These are phyloP conservation scores for Circinella umbellata DNA, from an alignment of 371 early-diverging fungal genomes.

Conservation along the genomic window DNA sequence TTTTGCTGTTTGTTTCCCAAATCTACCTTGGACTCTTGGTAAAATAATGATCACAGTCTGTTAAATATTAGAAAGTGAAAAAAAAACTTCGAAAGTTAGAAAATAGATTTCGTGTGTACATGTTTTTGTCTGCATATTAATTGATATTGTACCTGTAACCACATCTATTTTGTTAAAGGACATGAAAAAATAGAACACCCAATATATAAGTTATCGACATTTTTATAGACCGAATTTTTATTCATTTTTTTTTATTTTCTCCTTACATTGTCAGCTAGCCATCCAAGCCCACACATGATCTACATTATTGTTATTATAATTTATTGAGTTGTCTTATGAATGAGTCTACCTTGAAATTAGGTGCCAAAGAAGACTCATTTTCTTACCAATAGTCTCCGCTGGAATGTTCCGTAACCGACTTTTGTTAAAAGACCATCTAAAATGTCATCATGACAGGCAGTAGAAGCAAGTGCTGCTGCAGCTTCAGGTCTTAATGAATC, in stretches of 20 bases:
- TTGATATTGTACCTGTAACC: slow-evolving; percentile 60
- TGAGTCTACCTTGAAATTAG: too few relatives aligned
- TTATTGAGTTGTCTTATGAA: too few relatives aligned
- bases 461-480: not conserved
- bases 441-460: slow-evolving; percentile 31
- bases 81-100: slow-evolving; percentile 2
- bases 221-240: not conserved
- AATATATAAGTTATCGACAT: slow-evolving; percentile 2
- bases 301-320: slow-evolving; percentile 16
- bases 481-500: slow-evolving; percentile 4
- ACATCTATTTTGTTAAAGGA: slow-evolving; percentile 51
- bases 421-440: slow-evolving; percentile 67
- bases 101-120: too few relatives aligned
- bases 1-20: not conserved
- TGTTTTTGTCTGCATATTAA: too few relatives aligned
- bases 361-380: too few relatives aligned
- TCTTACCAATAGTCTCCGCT: slow-evolving; percentile 73
- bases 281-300: slow-evolving; percentile 81
- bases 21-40: slow-evolving; percentile 56
- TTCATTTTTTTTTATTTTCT: not conserved
- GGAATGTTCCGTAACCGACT: slow-evolving; percentile 82
- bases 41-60: slow-evolving; percentile 71
- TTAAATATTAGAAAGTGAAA: not conserved
- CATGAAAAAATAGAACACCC: too few relatives aligned
- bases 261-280: slow-evolving; percentile 87